Base-by-base conservation (phyloP, 768 basidiomycete genomes). In the Amanita thiersii region DNA sequence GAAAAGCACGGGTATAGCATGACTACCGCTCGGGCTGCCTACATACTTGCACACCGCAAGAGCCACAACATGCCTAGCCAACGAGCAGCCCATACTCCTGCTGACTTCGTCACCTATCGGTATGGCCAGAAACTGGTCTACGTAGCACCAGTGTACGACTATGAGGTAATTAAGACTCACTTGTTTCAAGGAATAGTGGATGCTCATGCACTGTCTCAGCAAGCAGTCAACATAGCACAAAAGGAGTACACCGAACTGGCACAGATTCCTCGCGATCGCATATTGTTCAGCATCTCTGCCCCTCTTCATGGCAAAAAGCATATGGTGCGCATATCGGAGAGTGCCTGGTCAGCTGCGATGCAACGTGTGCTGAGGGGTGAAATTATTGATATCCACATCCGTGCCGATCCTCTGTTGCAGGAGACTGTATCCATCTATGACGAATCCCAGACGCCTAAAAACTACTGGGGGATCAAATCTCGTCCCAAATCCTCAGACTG, bases 31-130 rank as follows among this genome's bases (percentile, higher is more conserved):
- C n/a, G n/a, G n/a, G n/a, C n/a, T n/a, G n/a, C n/a, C n/a, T n/a
- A n/a, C n/a, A n/a, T n/a, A n/a, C n/a, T n/a, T n/a, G n/a, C n/a
- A n/a, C n/a, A n/a, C n/a, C n/a, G n/a, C n/a, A n/a, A n/a, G n/a
- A n/a, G n/a, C n/a, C n/a, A n/a, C n/a, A n/a, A n/a, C n/a, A n/a
- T n/a, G n/a, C n/a, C n/a, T n/a, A n/a, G n/a, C n/a, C n/a, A n/a
- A n/a, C 26, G 26, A 7, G 6, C 26, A n/a, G 26, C 26, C 14
- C 33, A 32, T 3, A 46, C 56, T 3, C 60, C 62, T 8, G 50
- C 65, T 4, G 72, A 76, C 28, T 61, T 77, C 39, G 56, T 79
- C 44, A 77, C 70, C 12, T 78, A 77, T 44, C 67, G 72, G 19
- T 57, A 59, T 4, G 52, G 62, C 0, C 52, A 58, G 5, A 50